Conservation (phyloP, 164 flowering plant species). For the Platanus orientalis region DNA sequence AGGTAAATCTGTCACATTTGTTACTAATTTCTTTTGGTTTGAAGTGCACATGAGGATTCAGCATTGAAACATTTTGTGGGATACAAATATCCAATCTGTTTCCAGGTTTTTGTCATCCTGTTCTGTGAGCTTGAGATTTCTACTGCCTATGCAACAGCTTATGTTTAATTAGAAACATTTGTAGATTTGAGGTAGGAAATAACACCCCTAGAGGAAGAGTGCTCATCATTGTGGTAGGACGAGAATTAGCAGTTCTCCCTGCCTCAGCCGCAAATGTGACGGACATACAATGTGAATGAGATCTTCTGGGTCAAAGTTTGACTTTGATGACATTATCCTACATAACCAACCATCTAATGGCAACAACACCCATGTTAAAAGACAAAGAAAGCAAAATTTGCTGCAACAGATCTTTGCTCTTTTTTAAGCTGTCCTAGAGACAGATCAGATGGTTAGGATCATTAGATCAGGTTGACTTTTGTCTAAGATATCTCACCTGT, state of each 20-base stretch:
- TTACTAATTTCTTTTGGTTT: not conserved
- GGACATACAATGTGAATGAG: not conserved
- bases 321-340: not conserved
- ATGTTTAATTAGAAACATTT: too few species aligned
- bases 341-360: too few species aligned
- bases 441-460: not conserved
- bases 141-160: too few species aligned
- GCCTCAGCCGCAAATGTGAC: not conserved
- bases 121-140: not conserved
- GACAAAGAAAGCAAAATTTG: too few species aligned
- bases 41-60: not conserved
- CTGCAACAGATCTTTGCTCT: too few species aligned
- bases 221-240: not conserved
- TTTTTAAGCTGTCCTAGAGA: not conserved
- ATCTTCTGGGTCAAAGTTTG: not conserved
- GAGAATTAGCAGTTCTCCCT: not conserved
- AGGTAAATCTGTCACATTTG: slow-evolving; percentile 26
- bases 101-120: not conserved
- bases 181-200: not conserved
- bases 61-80: not conserved
- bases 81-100: not conserved
- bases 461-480: too few species aligned
- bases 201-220: too few species aligned
- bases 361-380: too few species aligned
- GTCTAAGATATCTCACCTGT: too few species aligned